Base-by-base conservation (phyloP, 345 rosid genomes). In the Gossypium longicalyx region DNA sequence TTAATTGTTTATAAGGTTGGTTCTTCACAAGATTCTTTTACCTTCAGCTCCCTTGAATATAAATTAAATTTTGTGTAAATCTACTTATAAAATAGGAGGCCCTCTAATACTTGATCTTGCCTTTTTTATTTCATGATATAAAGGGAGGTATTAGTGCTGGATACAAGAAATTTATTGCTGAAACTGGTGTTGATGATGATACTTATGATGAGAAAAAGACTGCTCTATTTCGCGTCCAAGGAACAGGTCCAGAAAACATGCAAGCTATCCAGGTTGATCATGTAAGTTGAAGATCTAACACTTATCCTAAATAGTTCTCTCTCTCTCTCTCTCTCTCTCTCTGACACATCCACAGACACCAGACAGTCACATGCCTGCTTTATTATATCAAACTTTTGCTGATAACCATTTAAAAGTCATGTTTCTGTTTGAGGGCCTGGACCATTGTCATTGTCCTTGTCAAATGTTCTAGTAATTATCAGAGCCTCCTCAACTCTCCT, bases 181-280 rank as follows among this genome's bases (percentile, higher is more conserved):
- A 88, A 71, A 76, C 80, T 19, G 86, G 57, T 34, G 63, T 85
- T 58, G 45, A 27, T 25, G 88, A 79, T 78, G 87, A 87, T 77
- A 85, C 88, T 67, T 86, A 82, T 72, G 75, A 80, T 77, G 90
- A 78, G 68, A 77, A 71, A 66, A 83, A 79, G 78, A 70, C 78
- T 1, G 88, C 93, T 44, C 89, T 93, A 63, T 91, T 89, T 77
- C 92, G 89, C 67, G 84, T 93, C 77, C 92, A 89, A 78, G 95
- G 97, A 74, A 87, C 84, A 65, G 79, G 82, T 76, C 82, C 87
- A 43, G 77, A 74, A 69, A 87, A 82, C 78, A 86, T 91, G 95
- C 98, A 91, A 84, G 98, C 95, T 34, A 83, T 91, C 79, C 97
- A 93, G 85, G 93, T 91, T 74, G 83, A 88, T 77, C 84, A 57